phyloP scores from a whole-genome alignment of 805 yeast species.

The Saccharomycopsis fodiens region DNA sequence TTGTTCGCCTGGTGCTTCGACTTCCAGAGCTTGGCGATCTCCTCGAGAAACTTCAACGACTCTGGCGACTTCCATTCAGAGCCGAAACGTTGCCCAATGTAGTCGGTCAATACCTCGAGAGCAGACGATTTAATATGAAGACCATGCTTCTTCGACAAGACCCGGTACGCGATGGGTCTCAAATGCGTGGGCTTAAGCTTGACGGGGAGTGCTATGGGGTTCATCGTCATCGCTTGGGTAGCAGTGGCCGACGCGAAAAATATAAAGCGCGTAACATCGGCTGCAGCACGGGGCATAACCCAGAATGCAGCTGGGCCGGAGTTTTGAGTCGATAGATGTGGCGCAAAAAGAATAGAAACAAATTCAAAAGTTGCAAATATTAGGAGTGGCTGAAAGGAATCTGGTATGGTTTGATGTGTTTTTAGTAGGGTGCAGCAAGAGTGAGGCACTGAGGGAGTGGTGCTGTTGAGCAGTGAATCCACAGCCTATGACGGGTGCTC shows the following conservation, averaged over 20 bases:
- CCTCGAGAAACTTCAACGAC: slow-evolving; percentile 62
- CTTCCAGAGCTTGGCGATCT: slow-evolving; percentile 77
- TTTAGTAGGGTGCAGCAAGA: no score
- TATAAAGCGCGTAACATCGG: not conserved
- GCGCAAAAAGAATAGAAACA: no score
- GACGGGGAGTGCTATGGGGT: slow-evolving; percentile 57
- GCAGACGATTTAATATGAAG: slow-evolving; percentile 86
- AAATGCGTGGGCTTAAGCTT: slow-evolving; percentile 72
- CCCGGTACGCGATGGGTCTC: slow-evolving; percentile 86
- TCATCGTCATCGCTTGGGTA: slow-evolving; percentile 3
- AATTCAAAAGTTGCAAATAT: no score
- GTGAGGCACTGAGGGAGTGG: no score
- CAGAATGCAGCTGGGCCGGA: no score
- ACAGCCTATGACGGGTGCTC: no score
- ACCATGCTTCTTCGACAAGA: slow-evolving; percentile 87
- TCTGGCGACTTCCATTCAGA: slow-evolving; percentile 73
- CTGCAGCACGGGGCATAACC: no score
- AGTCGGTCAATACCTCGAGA: slow-evolving; percentile 60
- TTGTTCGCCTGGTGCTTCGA: slow-evolving; percentile 55
- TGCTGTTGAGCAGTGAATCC: no score
- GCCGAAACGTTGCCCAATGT: slow-evolving; percentile 72
- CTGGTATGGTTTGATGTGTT: no score
- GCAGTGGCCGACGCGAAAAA: not conserved
- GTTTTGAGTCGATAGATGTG: no score
- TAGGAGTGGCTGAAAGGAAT: no score